phyloP scores from a whole-genome alignment of 164 flowering plant species.

The Tetrastigma voinierianum region DNA sequence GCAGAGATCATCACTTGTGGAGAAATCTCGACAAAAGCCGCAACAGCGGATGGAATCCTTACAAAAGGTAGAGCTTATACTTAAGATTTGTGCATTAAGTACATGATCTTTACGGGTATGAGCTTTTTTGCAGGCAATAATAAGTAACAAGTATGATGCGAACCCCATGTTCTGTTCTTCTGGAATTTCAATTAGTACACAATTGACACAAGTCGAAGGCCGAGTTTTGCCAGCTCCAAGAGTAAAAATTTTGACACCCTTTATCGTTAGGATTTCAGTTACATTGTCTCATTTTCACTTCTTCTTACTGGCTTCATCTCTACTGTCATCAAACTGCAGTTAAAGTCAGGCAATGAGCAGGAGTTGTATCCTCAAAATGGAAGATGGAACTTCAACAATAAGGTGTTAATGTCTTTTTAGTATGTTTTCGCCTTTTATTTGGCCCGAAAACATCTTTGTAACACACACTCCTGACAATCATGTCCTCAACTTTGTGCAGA shows the following conservation, averaged over 20 bases:
- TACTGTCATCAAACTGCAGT: background rate
- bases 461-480: background rate
- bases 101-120: background rate
- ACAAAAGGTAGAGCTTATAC: slow-evolving; percentile 19
- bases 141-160: slow-evolving; percentile 37
- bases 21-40: slow-evolving; percentile 52
- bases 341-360: slow-evolving; percentile 18
- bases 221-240: slow-evolving; percentile 42
- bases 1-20: slow-evolving; percentile 43
- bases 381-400: slow-evolving; percentile 22
- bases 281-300: background rate
- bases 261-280: background rate
- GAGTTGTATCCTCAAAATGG: slow-evolving; percentile 17
- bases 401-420: slow-evolving; percentile 16
- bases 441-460: background rate
- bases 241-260: slow-evolving; percentile 13
- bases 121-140: slow-evolving; percentile 16
- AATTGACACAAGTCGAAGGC: slow-evolving; percentile 42
- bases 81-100: background rate
- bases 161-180: slow-evolving; percentile 44
- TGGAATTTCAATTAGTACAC: slow-evolving; percentile 34
- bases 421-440: too few species aligned
- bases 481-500: slow-evolving; percentile 3
- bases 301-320: background rate
- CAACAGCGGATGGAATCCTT: slow-evolving; percentile 36